Conservation (phyloP, 2,329 filamentous ascomycete genomes). For the Colletotrichum camelliae region DNA sequence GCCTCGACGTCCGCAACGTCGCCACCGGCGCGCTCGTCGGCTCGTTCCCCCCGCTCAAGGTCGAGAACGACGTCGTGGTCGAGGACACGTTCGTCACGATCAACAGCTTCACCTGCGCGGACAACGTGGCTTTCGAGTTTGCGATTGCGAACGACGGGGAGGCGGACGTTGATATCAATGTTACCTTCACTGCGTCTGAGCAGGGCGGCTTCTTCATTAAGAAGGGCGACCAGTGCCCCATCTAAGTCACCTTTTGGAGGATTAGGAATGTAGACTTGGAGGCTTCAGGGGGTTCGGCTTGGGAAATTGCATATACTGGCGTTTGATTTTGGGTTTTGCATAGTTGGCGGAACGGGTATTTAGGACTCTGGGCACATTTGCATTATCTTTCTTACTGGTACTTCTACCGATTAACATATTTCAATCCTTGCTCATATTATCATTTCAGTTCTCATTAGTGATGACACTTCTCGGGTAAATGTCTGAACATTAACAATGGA, state of each 20-base stretch:
- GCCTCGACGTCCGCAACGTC: conserved; percentile 7
- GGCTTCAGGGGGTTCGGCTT: no score
- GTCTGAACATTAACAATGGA: neutral
- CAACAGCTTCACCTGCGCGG: conserved; percentile 11
- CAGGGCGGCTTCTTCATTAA: neutral
- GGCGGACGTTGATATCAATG: neutral
- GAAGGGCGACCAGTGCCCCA: conserved; percentile 16
- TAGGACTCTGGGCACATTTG: neutral
- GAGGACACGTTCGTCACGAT: neutral
- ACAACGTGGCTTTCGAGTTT: neutral
- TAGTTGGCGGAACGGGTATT: neutral
- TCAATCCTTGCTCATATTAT: neutral
- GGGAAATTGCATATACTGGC: neutral
- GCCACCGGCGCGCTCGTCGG: neutral
- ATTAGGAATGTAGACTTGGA: no score
- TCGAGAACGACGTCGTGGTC: neutral
- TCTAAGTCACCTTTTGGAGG: neutral
- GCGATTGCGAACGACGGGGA: neutral
- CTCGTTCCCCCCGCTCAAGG: conserved; percentile 9
- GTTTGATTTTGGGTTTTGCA: neutral
- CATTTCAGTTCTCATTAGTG: neutral
- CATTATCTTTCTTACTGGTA: neutral
- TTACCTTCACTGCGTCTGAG: neutral
- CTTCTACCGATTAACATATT: neutral
- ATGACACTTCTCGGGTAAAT: rapidly evolving